Base-by-base conservation (phyloP, 768 basidiomycete genomes). In the Auricularia auricula-judae region DNA sequence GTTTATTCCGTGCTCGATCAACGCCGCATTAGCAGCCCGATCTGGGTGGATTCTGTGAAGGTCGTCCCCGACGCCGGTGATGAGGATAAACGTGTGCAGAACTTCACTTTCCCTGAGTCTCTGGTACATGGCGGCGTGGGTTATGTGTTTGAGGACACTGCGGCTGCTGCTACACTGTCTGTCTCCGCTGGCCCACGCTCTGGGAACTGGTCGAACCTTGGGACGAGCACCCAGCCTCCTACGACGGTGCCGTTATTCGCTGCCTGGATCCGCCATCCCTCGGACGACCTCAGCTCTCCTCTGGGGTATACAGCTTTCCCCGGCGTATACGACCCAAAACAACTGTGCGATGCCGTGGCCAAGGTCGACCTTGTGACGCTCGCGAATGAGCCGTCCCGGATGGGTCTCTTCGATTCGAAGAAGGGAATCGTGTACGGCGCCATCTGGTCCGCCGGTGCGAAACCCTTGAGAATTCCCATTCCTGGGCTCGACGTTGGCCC, bases 71-170 rank as follows among this genome's bases (percentile, higher is more conserved):
- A 59, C 29, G 29, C 56, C 1, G 23, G 62, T 62, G 53, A 47
- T 61, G 60, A 66, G 65, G 70, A 65, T 7, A 14, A 35, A 10
- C 23, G 34, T 7, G 56, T 59, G 4, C 56, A 35, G 8, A 74
- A 75, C 65, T 67, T 74, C 65, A 66, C 72, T 33, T 34, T 64
- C 12, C 71, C 72, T 2, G 69, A 71, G 5, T 77, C 83, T 3
- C 74, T 89, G 11, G 88, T 85, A 84, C 87, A 89, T 68, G 85
- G 79, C 53, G 74, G 77, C 56, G 80, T 86, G n/a, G 88, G 88
- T 2, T 89, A 89, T 68, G 65, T 72, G 5, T 80, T 89, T 68
- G 71, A 76, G 21, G 67, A 68, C n/a, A 70, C 70, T 63, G 16
- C 56, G 11, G 56, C 23, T 14, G 56, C 64, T 21, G 63, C 68